A percentile compares a stretch with the other conserved stretches of the same genome.
phyloP scores from a whole-genome alignment of 352 stramenopile species.

The Halophytophthora polymorphica region DNA sequence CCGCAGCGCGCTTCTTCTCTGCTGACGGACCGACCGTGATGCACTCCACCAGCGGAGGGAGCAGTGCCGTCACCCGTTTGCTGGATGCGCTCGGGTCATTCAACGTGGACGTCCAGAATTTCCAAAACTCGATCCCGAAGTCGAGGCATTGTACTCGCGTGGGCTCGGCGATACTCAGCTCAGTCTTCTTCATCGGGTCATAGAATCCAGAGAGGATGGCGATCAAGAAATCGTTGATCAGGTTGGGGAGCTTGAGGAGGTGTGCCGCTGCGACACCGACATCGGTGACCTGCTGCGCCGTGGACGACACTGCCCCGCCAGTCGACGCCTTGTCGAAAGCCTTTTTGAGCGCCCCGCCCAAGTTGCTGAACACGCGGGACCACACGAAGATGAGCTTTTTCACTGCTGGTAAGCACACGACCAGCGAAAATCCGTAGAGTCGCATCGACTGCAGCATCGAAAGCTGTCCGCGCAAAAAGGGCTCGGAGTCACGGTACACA shows the following conservation, averaged over 20 bases:
- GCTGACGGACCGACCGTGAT: conserved; percentile 41
- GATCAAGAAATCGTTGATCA: conserved; percentile 77
- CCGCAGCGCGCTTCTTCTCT: conserved; percentile 59
- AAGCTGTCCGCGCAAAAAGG: conserved; percentile 67
- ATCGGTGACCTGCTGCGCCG: conserved; percentile 28
- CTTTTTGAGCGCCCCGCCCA: conserved; percentile 34
- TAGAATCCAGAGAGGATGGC: conserved; percentile 51
- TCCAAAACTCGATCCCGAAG: conserved; percentile 72
- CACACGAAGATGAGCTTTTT: conserved; percentile 78
- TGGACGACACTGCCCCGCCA: conserved; percentile 15
- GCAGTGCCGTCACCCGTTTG: conserved; percentile 51
- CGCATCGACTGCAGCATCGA: conserved; percentile 67
- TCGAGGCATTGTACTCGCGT: conserved; percentile 66
- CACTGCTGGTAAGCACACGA: conserved; percentile 52
- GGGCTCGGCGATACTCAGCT: conserved; percentile 37
- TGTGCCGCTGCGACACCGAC: conserved; percentile 25
- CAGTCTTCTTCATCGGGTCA: conserved; percentile 10
- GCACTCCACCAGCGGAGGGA: conserved; percentile 54
- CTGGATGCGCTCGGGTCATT: conserved; percentile 45
- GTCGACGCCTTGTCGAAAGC: conserved; percentile 27
- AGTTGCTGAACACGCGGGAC: conserved; percentile 67
- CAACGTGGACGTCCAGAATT: conserved; percentile 57
- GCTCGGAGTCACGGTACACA: conserved; percentile 69
- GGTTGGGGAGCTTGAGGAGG: conserved; percentile 60
- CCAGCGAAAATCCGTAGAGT: conserved; percentile 54